Conservation (phyloP, 78 protist species). For the Pigoraptor vietnamica region DNA sequence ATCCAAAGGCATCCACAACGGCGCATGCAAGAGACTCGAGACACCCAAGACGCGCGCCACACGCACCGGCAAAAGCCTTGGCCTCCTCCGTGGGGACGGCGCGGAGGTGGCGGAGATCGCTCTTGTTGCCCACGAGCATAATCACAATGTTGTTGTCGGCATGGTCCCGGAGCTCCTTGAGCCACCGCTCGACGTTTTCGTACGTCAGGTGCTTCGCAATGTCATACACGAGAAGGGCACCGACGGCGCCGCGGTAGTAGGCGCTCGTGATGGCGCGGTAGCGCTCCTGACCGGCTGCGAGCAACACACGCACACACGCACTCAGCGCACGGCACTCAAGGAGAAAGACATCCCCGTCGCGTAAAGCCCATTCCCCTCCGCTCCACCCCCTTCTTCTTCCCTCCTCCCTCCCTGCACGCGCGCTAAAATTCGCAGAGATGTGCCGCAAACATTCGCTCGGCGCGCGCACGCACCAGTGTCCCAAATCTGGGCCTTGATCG, state of each 20-base stretch:
- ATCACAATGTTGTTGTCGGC: constrained; percentile 69
- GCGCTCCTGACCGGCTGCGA: constrained; percentile 96
- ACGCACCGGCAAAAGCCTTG: constrained; percentile 55
- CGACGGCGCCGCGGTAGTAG: constrained; percentile 95
- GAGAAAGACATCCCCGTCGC: neutral
- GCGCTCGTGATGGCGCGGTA: constrained; percentile 92
- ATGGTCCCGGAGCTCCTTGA: constrained; percentile 25
- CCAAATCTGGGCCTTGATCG: constrained; percentile 93
- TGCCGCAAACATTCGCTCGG: neutral
- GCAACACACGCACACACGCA: neutral
- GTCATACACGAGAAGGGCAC: constrained; percentile 96
- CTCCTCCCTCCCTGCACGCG: neutral
- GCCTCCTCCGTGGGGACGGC: constrained; percentile 79
- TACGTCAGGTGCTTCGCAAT: constrained; percentile 81
- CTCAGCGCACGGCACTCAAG: neutral
- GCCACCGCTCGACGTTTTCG: constrained; percentile 90
- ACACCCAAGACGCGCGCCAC: neutral
- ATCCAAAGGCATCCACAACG: neutral
- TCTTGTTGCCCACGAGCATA: constrained; percentile 98
- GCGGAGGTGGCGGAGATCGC: constrained; percentile 80
- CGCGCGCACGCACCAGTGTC: constrained; percentile 65
- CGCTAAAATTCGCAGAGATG: neutral
- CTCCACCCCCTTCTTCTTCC: too few relatives aligned
- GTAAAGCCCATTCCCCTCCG: too few relatives aligned
- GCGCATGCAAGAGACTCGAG: neutral